Evolutionary conservation across 805 yeast genomes (phyloP).

Genomic region (Saturnispora dispora): DNA sequence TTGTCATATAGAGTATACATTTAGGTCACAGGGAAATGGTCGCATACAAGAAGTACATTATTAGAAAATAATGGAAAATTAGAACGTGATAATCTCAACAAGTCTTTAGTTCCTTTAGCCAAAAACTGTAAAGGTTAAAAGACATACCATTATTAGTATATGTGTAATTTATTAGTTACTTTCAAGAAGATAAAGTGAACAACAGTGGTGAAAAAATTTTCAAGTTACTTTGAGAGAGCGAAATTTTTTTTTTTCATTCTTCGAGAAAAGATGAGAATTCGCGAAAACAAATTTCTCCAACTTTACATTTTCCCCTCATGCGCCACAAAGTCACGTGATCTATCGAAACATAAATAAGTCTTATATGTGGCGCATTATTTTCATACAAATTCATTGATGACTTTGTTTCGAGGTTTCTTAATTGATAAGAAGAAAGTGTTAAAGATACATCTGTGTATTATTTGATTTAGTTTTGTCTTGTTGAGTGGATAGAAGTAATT

Average conservation of each 20-base stretch:
- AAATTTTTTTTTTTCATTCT: not conserved
- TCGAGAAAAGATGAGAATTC: not conserved
- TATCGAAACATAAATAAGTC: no score
- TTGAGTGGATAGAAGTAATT: not conserved
- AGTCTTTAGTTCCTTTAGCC: constrained; percentile 29
- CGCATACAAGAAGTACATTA: not conserved
- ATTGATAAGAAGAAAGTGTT: not conserved
- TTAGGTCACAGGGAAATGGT: not conserved
- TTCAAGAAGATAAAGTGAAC: not conserved
- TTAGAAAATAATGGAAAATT: constrained; percentile 1
- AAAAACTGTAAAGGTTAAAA: not conserved
- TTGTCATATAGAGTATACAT: not conserved
- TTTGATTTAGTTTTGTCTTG: not conserved
- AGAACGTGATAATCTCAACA: constrained; percentile 15
- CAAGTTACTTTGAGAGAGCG: not conserved
- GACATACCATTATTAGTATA: constrained; percentile 20
- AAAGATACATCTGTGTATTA: not conserved
- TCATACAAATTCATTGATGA: not conserved
- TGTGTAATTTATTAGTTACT: not conserved
- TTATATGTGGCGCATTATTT: not conserved
- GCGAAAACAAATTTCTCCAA: not conserved
- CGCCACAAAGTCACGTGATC: no score
- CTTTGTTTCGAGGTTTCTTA: not conserved
- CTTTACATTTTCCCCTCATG: not conserved
- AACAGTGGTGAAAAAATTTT: not conserved